A percentile compares a stretch with the other conserved stretches of the same genome.
Evolutionary conservation across 441 rosid species (phyloP).

Genomic region (Viola pubescens): DNA sequence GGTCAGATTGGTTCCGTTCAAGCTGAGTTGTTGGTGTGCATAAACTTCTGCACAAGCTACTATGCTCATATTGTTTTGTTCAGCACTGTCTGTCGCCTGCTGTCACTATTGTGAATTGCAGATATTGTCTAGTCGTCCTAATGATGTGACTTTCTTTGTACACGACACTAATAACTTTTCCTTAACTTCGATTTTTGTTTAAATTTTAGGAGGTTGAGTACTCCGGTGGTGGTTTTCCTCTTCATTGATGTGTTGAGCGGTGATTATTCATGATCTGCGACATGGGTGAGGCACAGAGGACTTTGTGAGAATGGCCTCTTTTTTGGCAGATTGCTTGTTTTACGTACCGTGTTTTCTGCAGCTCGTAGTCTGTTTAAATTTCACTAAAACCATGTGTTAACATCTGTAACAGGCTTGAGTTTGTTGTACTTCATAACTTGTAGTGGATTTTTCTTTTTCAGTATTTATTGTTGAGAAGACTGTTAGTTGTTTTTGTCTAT

Average conservation of each 20-base stretch:
- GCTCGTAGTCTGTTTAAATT: background rate
- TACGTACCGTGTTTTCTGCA: background rate
- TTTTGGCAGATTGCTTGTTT: background rate
- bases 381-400: background rate
- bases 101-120: too few relatives aligned
- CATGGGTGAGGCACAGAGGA: background rate
- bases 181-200: conserved; percentile 12
- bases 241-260: conserved; percentile 15
- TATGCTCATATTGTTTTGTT: too few relatives aligned
- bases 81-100: too few relatives aligned
- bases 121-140: too few relatives aligned
- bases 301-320: background rate
- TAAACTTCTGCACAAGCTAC: too few relatives aligned
- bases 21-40: too few relatives aligned
- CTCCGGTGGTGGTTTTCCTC: conserved; percentile 73
- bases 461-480: background rate
- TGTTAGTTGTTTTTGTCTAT: background rate
- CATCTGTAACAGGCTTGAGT: conserved; percentile 7
- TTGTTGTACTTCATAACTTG: conserved; percentile 2
- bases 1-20: too few relatives aligned
- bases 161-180: background rate
- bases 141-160: too few relatives aligned
- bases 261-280: background rate
- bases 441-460: background rate
- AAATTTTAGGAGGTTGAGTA: conserved; percentile 81